phyloP scores from a whole-genome alignment of 306 rosid species.

The Medicago arabica region DNA sequence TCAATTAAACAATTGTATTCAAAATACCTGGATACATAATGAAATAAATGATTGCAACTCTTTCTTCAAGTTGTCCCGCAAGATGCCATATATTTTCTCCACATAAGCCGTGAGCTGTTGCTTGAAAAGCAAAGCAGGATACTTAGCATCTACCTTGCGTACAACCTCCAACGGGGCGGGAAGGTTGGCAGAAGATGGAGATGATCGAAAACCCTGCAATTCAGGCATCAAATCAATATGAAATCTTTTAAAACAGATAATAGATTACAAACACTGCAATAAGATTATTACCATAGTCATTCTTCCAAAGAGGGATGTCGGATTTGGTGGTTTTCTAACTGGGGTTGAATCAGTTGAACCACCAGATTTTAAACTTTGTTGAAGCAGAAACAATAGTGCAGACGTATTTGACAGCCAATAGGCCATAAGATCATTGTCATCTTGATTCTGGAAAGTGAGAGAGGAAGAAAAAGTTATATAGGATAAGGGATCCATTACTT shows the following conservation, averaged over 20 bases:
- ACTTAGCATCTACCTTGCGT: conserved; percentile 94
- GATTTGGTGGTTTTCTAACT: conserved; percentile 72
- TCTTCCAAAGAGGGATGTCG: conserved; percentile 97
- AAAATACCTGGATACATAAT: conserved; percentile 86
- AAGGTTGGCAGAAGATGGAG: conserved; percentile 89
- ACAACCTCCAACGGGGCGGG: conserved; percentile 69
- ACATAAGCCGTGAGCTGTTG: conserved; percentile 99
- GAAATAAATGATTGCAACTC: conserved; percentile 80
- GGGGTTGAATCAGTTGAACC: conserved; percentile 66
- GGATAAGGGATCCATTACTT: conserved; percentile 14
- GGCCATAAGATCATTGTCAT: conserved; percentile 90
- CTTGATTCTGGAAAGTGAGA: conserved; percentile 78
- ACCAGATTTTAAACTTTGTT: conserved; percentile 81
- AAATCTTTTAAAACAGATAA: conserved; percentile 6
- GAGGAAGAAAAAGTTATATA: conserved; percentile 31
- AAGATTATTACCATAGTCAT: conserved; percentile 83
- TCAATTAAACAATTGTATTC: conserved; percentile 26
- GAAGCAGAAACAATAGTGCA: conserved; percentile 87
- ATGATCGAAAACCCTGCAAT: conserved; percentile 92
- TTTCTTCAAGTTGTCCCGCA: conserved; percentile 97
- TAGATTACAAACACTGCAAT: conserved; percentile 8
- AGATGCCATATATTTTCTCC: conserved; percentile 95
- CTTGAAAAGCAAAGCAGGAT: conserved; percentile 98
- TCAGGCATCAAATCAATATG: conserved; percentile 38
- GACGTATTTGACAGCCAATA: conserved; percentile 98